A percentile compares a stretch with the other conserved stretches of the same genome.
Conservation (phyloP, 164 flowering plant genomes). For the Buxus sempervirens region DNA sequence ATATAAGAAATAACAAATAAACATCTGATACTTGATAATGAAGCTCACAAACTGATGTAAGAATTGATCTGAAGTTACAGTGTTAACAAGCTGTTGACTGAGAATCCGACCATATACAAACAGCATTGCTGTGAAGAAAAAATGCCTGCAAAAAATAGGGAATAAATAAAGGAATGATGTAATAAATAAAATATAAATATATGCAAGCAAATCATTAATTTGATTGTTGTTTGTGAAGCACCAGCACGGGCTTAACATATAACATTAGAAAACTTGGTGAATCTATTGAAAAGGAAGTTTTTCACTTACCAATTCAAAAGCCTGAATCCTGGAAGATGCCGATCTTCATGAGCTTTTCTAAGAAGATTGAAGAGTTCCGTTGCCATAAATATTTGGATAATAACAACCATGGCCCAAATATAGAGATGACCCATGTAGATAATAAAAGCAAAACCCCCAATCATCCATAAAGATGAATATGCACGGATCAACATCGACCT, state of each 20-base stretch:
- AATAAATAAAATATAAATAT: not conserved
- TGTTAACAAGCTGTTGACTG: constrained; percentile 81
- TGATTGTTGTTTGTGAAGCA: too few relatives aligned
- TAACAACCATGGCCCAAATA: constrained; percentile 92
- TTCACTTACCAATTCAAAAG: constrained; percentile 76
- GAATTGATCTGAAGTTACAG: constrained; percentile 74
- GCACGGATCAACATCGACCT: constrained; percentile 74
- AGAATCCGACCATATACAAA: constrained; percentile 90
- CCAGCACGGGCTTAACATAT: not conserved
- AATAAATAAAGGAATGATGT: constrained; percentile 3
- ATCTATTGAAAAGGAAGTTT: not conserved
- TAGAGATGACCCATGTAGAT: constrained; percentile 96
- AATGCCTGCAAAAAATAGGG: constrained; percentile 58
- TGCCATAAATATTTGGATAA: constrained; percentile 91
- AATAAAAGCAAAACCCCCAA: constrained; percentile 72
- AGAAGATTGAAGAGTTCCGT: constrained; percentile 80
- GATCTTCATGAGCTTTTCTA: constrained; percentile 79
- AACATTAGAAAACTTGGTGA: not conserved
- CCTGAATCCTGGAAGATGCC: constrained; percentile 87
- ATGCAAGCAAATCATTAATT: not conserved
- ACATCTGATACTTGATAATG: constrained; percentile 88
- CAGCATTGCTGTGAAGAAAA: constrained; percentile 96
- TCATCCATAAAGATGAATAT: constrained; percentile 87
- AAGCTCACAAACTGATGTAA: constrained; percentile 61
- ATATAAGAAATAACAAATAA: constrained; percentile 78